Conservation (phyloP, 768 basidiomycete genomes). For the Floccularia luteovirens region DNA sequence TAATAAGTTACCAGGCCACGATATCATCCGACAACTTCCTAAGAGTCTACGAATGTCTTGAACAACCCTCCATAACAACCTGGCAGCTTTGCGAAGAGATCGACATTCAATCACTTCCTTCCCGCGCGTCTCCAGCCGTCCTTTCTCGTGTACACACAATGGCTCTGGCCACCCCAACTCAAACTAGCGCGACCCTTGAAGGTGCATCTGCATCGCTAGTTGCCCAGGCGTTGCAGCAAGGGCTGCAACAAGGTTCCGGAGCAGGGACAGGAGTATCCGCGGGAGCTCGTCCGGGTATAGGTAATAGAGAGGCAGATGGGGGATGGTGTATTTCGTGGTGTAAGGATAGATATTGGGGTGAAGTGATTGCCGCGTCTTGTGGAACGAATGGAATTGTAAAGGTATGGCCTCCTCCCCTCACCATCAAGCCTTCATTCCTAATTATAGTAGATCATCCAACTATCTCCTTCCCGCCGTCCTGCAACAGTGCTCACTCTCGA, state of each 20-base stretch:
- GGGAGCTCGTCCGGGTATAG: conserved; percentile 31
- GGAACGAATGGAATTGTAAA: conserved; percentile 73
- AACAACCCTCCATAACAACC: conserved; percentile 61
- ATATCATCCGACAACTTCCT: conserved; percentile 85
- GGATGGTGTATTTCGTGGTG: conserved; percentile 97
- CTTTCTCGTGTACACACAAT: conserved; percentile 44
- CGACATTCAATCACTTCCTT: conserved; percentile 57
- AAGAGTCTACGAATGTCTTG: conserved; percentile 86
- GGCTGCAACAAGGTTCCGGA: conserved; percentile 22
- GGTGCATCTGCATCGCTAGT: conserved; percentile 53
- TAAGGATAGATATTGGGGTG: conserved; percentile 94
- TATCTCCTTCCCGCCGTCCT: conserved; percentile 62
- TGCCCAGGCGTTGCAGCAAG: conserved; percentile 57
- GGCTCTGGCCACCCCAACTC: conserved; percentile 66
- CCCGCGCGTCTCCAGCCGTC: conserved; percentile 28
- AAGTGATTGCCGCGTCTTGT: conserved; percentile 71
- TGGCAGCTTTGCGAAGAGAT: conserved; percentile 76
- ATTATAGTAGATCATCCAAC: conserved; percentile 58
- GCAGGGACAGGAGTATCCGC: too few relatives aligned
- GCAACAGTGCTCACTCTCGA: conserved; percentile 55
- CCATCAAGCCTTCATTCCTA: background rate
- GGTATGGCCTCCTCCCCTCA: conserved; percentile 28
- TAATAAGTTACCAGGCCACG: conserved; percentile 51
- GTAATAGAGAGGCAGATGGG: conserved; percentile 77
- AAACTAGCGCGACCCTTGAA: conserved; percentile 46